Conservation (phyloP, 164 flowering plant species). For the Chimonanthus praecox region DNA sequence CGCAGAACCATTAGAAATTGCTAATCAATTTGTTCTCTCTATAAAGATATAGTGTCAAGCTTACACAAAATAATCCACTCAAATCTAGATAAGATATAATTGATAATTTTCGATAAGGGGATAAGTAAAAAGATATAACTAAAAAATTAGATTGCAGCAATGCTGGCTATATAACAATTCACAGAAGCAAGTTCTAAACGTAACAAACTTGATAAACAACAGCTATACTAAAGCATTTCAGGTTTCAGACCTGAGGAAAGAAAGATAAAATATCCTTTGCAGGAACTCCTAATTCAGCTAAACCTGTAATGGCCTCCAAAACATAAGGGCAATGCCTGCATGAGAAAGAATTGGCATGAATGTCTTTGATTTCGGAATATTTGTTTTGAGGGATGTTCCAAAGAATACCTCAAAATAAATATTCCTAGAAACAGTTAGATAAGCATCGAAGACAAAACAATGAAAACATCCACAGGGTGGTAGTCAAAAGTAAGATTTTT, state of each 20-base stretch:
- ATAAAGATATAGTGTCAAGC: too few relatives aligned
- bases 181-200: neutral
- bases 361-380: neutral
- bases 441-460: neutral
- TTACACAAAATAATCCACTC: too few relatives aligned
- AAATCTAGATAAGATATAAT: too few relatives aligned
- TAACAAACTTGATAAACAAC: neutral
- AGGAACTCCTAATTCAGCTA: constrained; percentile 81
- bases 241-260: constrained; percentile 69
- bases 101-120: too few relatives aligned
- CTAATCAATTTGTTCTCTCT: too few relatives aligned
- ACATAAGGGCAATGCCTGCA: constrained; percentile 79
- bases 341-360: constrained; percentile 14
- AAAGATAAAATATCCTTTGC: constrained; percentile 81
- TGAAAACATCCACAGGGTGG: neutral
- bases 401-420: neutral
- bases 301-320: constrained; percentile 78
- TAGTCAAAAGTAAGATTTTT: neutral
- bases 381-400: neutral
- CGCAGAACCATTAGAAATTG: too few relatives aligned
- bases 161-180: neutral
- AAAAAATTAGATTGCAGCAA: neutral
- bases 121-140: neutral
- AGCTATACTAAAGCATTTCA: neutral
- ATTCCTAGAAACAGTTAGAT: neutral